A percentile compares a stretch with the other conserved stretches of the same genome.
phyloP scores from a whole-genome alignment of 257 asterid genomes.

The Solanum rostratum region DNA sequence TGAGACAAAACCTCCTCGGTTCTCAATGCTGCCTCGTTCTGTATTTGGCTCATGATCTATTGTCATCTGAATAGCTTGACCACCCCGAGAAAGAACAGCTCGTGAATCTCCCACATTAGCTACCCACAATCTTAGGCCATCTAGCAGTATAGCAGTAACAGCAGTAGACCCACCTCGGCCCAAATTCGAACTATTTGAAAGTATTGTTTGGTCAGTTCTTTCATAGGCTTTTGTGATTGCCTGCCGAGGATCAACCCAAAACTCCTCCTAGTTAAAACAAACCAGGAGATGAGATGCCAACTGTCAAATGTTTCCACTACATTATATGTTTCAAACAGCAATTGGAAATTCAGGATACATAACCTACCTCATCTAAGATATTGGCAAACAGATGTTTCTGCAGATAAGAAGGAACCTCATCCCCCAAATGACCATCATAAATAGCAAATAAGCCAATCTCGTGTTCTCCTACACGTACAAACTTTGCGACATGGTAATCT shows the following conservation, averaged over 20 bases:
- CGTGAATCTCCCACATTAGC: slow-evolving; percentile 45
- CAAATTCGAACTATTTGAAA: slow-evolving; percentile 20
- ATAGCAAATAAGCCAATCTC: slow-evolving; percentile 39
- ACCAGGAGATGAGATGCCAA: not conserved
- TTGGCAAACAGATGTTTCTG: slow-evolving; percentile 27
- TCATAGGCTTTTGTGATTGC: slow-evolving; percentile 27
- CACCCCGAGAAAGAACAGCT: slow-evolving; percentile 32
- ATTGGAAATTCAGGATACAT: not conserved
- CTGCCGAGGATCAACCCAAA: slow-evolving; percentile 24
- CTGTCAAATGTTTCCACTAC: not conserved
- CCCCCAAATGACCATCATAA: slow-evolving; percentile 36
- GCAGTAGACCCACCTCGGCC: slow-evolving; percentile 45
- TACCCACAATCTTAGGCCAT: slow-evolving; percentile 27
- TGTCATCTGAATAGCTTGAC: slow-evolving; percentile 32
- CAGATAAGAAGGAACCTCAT: slow-evolving; percentile 28
- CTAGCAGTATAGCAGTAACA: slow-evolving; percentile 31
- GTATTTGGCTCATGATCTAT: slow-evolving; percentile 34
- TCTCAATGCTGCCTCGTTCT: slow-evolving; percentile 35
- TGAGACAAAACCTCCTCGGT: slow-evolving; percentile 38
- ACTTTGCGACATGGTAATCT: slow-evolving; percentile 75
- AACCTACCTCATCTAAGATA: slow-evolving; percentile 28
- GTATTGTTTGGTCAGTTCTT: slow-evolving; percentile 27
- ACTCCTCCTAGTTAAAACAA: slow-evolving; percentile 16
- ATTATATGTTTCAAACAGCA: not conserved
- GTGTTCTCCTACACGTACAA: slow-evolving; percentile 10